phyloP scores from a whole-genome alignment of 176 grass and related monocot species.

The Cymbopogon citratus region DNA sequence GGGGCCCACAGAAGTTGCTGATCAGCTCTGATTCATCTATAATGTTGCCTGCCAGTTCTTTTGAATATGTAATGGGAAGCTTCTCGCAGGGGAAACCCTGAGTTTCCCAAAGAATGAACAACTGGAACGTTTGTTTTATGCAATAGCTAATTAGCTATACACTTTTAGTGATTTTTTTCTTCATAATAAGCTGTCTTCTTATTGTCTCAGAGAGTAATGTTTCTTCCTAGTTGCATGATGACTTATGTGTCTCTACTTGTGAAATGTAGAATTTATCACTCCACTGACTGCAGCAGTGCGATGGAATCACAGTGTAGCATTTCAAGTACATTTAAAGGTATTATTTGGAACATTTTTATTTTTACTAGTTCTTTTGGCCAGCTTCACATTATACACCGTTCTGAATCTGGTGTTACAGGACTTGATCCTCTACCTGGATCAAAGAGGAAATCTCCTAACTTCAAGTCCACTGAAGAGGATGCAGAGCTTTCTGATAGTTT shows the following conservation, averaged over 20 bases:
- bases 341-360: neutral
- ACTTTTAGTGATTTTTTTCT: constrained; percentile 2
- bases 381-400: neutral
- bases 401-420: constrained; percentile 46
- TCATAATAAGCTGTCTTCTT: neutral
- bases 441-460: constrained; percentile 67
- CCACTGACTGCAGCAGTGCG: constrained; percentile 45
- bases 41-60: neutral
- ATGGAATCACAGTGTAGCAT: constrained; percentile 60
- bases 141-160: neutral
- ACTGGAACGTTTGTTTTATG: neutral
- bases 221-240: neutral
- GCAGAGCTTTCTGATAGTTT: constrained; percentile 47
- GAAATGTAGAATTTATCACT: constrained; percentile 49
- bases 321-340: constrained; percentile 81
- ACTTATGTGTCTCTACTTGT: constrained; percentile 21
- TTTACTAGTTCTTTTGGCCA: neutral
- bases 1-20: neutral
- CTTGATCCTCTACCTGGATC: constrained; percentile 78
- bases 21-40: neutral
- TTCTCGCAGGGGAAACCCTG: neutral
- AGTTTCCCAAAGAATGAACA: neutral
- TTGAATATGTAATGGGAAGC: neutral
- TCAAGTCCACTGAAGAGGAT: constrained; percentile 42
- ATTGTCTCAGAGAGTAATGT: neutral